phyloP scores from a whole-genome alignment of 75 land plant genomes.

The Pinus albicaulis region DNA sequence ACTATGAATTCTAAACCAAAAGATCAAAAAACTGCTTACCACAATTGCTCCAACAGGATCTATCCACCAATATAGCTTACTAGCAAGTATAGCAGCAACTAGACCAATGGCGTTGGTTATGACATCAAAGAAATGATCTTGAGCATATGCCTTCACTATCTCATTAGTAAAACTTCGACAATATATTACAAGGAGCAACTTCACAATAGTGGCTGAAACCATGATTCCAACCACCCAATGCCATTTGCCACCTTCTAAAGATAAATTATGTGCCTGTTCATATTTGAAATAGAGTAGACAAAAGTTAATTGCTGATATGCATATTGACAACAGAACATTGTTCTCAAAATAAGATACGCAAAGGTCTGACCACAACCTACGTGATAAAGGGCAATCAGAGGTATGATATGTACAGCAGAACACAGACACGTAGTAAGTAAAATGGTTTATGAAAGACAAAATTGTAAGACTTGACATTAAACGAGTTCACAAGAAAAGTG shows the following conservation, averaged over 20 bases:
- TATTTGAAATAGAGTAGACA: background rate
- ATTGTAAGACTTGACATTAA: too few relatives aligned
- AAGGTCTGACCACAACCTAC: background rate
- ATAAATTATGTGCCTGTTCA: conserved; percentile 29
- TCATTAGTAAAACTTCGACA: conserved; percentile 81
- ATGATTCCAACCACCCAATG: conserved; percentile 87
- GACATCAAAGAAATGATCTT: conserved; percentile 94
- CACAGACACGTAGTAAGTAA: too few relatives aligned
- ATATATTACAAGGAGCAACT: conserved; percentile 71
- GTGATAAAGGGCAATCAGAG: background rate
- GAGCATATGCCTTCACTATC: conserved; percentile 87
- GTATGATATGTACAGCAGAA: background rate
- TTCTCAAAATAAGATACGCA: background rate
- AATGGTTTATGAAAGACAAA: too few relatives aligned
- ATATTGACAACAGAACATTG: background rate
- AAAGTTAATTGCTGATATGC: background rate
- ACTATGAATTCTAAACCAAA: background rate
- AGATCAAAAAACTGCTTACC: conserved; percentile 2
- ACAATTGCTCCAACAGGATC: conserved; percentile 44
- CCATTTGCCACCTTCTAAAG: conserved; percentile 39
- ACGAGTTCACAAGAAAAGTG: too few relatives aligned
- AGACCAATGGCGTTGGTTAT: conserved; percentile 85
- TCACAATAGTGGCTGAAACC: conserved; percentile 80
- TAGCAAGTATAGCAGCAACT: conserved; percentile 60
- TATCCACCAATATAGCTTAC: conserved; percentile 29